These are phyloP conservation scores for Diplodia intermedia DNA, from an alignment of 2,329 filamentous ascomycete genomes.

Conservation along the genomic window DNA sequence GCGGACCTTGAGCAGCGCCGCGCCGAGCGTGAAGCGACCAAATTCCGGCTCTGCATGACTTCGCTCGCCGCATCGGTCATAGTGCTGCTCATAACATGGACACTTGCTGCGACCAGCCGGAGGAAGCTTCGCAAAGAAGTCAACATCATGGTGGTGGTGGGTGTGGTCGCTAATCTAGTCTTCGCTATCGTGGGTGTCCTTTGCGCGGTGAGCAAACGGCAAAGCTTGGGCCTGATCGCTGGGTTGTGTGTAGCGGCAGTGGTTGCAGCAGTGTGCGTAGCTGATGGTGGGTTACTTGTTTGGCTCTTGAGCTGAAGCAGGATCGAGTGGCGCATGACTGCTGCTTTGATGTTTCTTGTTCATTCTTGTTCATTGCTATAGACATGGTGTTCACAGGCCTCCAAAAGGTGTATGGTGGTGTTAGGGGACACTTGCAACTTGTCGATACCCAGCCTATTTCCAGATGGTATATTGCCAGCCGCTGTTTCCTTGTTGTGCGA, in stretches of 20 bases:
- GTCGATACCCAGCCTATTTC: constrained; percentile 20
- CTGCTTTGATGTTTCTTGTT: not conserved
- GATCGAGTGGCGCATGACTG: not conserved
- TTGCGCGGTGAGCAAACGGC: constrained; percentile 62
- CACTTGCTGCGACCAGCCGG: constrained; percentile 72
- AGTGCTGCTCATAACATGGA: constrained; percentile 68
- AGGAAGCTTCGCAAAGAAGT: constrained; percentile 74
- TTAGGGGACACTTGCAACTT: not conserved
- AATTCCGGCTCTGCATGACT: constrained; percentile 55
- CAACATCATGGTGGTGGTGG: constrained; percentile 73
- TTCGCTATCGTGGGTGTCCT: constrained; percentile 68
- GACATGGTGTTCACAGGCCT: constrained; percentile 12
- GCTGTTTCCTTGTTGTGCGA: constrained; percentile 3
- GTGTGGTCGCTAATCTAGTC: constrained; percentile 70
- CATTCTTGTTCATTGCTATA: constrained; percentile 9
- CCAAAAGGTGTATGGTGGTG: constrained; percentile 2
- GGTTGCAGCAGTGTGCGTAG: constrained; percentile 57
- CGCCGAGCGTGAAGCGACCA: constrained; percentile 46
- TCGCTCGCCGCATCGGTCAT: constrained; percentile 65
- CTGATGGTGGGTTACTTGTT: constrained; percentile 61
- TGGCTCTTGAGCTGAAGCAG: constrained; percentile 38
- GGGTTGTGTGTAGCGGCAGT: constrained; percentile 54
- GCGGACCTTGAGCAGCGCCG: constrained; percentile 38
- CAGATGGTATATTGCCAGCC: not conserved
- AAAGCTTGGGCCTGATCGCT: constrained; percentile 53